Evolutionary conservation across 2,329 filamentous ascomycete genomes (phyloP), one percentile per base, ranked within the genome.

Genomic region (Colletotrichum sp.): DNA sequence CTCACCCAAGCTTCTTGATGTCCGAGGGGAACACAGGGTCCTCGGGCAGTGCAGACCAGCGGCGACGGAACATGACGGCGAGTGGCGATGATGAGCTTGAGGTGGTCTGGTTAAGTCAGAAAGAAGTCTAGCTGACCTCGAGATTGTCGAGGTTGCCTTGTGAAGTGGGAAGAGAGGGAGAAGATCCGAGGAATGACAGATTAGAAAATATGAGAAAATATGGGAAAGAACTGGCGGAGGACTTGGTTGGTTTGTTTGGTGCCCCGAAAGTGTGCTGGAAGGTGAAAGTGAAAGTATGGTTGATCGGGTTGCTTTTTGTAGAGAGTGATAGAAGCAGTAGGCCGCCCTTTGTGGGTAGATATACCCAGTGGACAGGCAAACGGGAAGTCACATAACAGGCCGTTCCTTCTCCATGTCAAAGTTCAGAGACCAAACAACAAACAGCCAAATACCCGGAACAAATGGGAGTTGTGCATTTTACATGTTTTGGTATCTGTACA

Each of bases 1-100:
- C 88, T 80, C 86, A 96, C 94, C 95, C 96, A 5, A 98, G 91
- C 69, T 90, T 86, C 74, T 91, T 86, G 32, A 98, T 87, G 79
- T 94, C 87, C 1, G 88, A 85, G 13, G 92, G 89, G 81, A 94
- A 98, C 15, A 87, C 82, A 1, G 91, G 90, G 80, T 98, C 94
- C 69, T 87, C 83, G n/a, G 95, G 94, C 5, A 98, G 91, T 79
- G 91, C 90, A 11, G 90, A 88, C 85, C 91, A 91, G 52, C 89
- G 88, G 72, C 94, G 94, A 67, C 93, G 91, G 82, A 97, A 98
- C 96, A 98, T 97, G 52, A 68, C 87, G 22, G 61, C 7, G 80
- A 52, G 7, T 39, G 28, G 11, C 15, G 13, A 15, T 16, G n/a
- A 13, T 11, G n/a, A 8, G 28, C 2, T 16, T 3, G 5, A 60